A percentile compares a stretch with the other conserved stretches of the same genome.
Conservation (phyloP, 2,329 filamentous ascomycete genomes). For the Trichoderma oligosporum region DNA sequence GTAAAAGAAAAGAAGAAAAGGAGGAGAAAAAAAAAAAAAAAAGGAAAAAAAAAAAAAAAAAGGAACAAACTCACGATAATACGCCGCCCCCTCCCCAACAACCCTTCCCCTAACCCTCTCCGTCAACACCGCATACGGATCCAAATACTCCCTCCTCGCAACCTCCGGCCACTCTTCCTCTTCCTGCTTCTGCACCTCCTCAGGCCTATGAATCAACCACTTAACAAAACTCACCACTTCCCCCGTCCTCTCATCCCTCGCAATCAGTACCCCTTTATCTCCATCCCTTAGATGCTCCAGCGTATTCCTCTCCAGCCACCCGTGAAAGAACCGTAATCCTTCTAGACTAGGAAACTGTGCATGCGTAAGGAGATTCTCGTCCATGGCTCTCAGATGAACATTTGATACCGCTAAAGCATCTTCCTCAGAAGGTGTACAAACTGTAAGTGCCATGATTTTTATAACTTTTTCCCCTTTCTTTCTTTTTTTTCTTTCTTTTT, state of each 20-base stretch:
- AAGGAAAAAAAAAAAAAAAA: slow-evolving; percentile 14
- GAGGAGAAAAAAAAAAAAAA: too few relatives aligned
- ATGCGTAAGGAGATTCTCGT: slow-evolving; percentile 37
- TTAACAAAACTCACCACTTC: slow-evolving; percentile 35
- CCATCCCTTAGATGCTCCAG: slow-evolving; percentile 28
- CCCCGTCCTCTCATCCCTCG: slow-evolving; percentile 29
- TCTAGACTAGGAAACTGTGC: slow-evolving; percentile 38
- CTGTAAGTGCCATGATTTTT: slow-evolving; percentile 27
- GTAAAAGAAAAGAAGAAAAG: too few relatives aligned
- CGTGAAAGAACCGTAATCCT: slow-evolving; percentile 29
- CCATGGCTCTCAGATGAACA: slow-evolving; percentile 40
- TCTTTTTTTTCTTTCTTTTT: neutral
- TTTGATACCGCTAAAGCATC: slow-evolving; percentile 28
- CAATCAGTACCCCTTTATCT: slow-evolving; percentile 34
- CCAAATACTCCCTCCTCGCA: slow-evolving; percentile 32
- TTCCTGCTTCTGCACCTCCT: slow-evolving; percentile 23
- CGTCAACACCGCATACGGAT: slow-evolving; percentile 33
- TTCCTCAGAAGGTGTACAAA: slow-evolving; percentile 26
- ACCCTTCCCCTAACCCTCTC: slow-evolving; percentile 31
- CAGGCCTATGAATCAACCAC: slow-evolving; percentile 33
- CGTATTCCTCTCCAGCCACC: slow-evolving; percentile 33
- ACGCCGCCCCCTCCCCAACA: slow-evolving; percentile 29
- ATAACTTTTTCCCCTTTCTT: neutral
- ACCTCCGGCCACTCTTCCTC: slow-evolving; percentile 31
- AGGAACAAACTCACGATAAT: slow-evolving; percentile 36